Base-by-base conservation (phyloP, 176 grass and related monocot species). In the Pontederia paniculata region DNA sequence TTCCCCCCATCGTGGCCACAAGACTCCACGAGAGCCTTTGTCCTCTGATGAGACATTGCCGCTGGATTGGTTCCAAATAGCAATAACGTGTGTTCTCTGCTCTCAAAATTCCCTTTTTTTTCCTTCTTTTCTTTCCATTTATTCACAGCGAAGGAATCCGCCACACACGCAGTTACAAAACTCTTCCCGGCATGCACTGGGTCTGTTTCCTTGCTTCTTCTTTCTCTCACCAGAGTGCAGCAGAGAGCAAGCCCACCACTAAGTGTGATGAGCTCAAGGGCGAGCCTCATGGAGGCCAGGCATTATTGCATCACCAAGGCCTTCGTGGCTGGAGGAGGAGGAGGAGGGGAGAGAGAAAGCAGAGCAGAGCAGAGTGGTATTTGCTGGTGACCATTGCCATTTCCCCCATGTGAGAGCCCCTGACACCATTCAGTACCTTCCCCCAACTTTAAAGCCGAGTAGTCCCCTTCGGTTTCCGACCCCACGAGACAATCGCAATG, bases 401-500 rank as follows among this genome's bases (percentile, higher is more conserved):
- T 50, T 13, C 48, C 48, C n/a, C 48, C 48, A 56, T 56, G 54
- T 56, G 54, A 56, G 20, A 23, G 21, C 9, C 54, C 23, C 54
- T 56, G 54, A 56, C 54, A 56, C 21, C 54, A 20, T 23, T 56
- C 54, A 56, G 54, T 23, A 14, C 20, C 54, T 25, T 37, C 9
- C 54, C 21, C 54, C 54, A 56, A 12, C 54, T 56, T 56, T 56
- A 56, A 56, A 21, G 21, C 54, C 54, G 54, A 12, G 54, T 10
- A 23, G 22, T 56, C 14, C 54, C 54, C 54, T 22, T 10, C 14
- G 50, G 4, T 23, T 37, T 37, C 28, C 54, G 54, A 13, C 54
- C 54, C 54, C 54, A 56, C 54, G 54, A 14, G 54, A 19, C 15
- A 17, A 9, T 17, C 15, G n/a, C 48, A 17, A 17, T 50, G 48